These are phyloP conservation scores for Aspergillus quadrilineatus DNA, from an alignment of 2,329 filamentous ascomycete genomes.

Conservation along the genomic window DNA sequence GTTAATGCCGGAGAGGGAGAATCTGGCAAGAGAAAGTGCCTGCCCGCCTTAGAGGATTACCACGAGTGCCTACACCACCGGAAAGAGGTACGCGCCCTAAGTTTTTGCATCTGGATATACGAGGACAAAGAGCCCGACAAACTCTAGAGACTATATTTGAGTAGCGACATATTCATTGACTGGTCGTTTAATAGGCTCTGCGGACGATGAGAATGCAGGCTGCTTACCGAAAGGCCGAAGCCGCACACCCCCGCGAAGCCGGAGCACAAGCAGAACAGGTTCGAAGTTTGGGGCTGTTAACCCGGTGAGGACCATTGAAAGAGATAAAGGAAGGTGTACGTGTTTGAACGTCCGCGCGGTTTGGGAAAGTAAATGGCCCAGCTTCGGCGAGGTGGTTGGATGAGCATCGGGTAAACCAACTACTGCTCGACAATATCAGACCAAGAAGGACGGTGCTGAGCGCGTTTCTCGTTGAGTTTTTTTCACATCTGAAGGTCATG, in stretches of 20 bases:
- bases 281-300: constrained; percentile 78
- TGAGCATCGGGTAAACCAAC: background rate
- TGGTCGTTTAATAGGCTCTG: constrained; percentile 60
- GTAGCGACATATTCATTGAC: background rate
- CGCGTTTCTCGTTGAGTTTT: constrained; percentile 23
- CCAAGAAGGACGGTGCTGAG: constrained; percentile 18
- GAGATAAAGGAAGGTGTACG: constrained; percentile 48
- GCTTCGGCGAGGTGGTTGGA: constrained; percentile 36
- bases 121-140: background rate
- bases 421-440: constrained; percentile 10
- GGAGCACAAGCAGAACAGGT: constrained; percentile 82
- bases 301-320: background rate
- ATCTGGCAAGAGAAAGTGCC: constrained; percentile 83
- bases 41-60: constrained; percentile 86
- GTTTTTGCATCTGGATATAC: background rate
- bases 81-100: constrained; percentile 74
- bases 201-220: constrained; percentile 76
- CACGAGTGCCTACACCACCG: constrained; percentile 98
- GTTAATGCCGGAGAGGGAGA: constrained; percentile 83
- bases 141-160: background rate
- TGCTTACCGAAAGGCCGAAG: constrained; percentile 79
- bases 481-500: constrained; percentile 22
- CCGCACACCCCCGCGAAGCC: constrained; percentile 72
- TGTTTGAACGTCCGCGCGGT: background rate
- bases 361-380: constrained; percentile 69